Conservation (phyloP, 345 rosid species). For the Citrus australasica region DNA sequence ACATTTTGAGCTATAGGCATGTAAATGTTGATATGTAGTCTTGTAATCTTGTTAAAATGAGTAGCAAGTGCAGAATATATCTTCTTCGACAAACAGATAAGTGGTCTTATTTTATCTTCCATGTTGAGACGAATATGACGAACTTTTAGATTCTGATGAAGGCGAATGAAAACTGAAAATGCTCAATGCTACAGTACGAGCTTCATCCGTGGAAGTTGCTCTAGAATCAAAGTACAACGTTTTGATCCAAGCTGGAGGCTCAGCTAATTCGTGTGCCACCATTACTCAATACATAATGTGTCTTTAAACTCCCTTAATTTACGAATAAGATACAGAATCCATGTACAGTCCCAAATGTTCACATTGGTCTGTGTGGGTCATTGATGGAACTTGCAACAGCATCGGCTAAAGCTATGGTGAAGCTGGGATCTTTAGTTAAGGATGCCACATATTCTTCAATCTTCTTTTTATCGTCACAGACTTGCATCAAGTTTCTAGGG, state of each 20-base stretch:
- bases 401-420: constrained; percentile 38
- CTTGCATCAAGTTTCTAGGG: background rate
- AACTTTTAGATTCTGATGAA: background rate
- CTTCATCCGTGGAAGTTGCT: background rate
- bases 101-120: background rate
- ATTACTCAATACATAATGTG: background rate
- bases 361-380: background rate
- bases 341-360: too few species aligned
- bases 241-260: background rate
- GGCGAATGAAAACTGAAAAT: background rate
- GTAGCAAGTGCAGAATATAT: background rate
- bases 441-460: constrained; percentile 38
- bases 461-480: background rate
- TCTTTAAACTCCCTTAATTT: background rate
- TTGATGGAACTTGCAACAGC: constrained; percentile 40
- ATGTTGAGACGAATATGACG: background rate
- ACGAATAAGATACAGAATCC: background rate
- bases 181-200: background rate
- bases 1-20: constrained; percentile 23
- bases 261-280: background rate
- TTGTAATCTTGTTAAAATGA: constrained; percentile 7
- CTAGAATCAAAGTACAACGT: background rate
- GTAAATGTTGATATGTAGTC: constrained; percentile 22
- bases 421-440: constrained; percentile 37
- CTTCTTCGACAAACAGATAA: background rate